A percentile compares a stretch with the other conserved stretches of the same genome.
phyloP scores from a whole-genome alignment of 2,329 filamentous ascomycete species.

The Phaeosphaeria sp. region DNA sequence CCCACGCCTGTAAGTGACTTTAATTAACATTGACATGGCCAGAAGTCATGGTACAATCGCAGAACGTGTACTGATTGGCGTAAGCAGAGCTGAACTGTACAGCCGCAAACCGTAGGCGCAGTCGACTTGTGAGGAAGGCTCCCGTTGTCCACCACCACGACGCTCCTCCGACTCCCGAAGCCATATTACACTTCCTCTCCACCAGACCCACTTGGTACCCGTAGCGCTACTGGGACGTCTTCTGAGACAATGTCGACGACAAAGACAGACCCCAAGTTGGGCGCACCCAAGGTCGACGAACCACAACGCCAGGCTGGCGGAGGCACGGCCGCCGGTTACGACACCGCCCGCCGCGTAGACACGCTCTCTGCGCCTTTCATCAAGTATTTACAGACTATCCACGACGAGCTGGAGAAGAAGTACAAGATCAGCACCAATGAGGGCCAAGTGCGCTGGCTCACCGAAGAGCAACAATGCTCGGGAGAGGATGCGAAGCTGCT shows the following conservation, averaged over 20 bases:
- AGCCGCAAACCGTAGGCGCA: neutral
- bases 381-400: constrained; percentile 35
- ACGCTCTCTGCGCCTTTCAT: constrained; percentile 34
- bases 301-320: constrained; percentile 48
- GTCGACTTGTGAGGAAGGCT: neutral
- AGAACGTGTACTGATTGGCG: neutral
- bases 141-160: neutral
- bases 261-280: constrained; percentile 37
- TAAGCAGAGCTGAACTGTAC: constrained; percentile 20
- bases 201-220: neutral
- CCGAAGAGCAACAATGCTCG: constrained; percentile 37
- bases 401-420: constrained; percentile 37
- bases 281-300: constrained; percentile 37
- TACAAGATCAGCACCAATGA: constrained; percentile 41
- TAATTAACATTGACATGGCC: neutral
- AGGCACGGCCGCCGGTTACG: constrained; percentile 38
- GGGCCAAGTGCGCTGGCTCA: constrained; percentile 38
- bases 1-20: neutral
- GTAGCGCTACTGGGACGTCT: neutral
- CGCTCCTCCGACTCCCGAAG: neutral
- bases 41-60: neutral
- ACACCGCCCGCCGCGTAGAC: constrained; percentile 39
- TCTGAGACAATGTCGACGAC: neutral
- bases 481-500: constrained; percentile 31
- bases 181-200: neutral